These are phyloP conservation scores for Atkinsonella hypoxylon DNA, from an alignment of 2,329 filamentous ascomycete genomes.

Conservation along the genomic window DNA sequence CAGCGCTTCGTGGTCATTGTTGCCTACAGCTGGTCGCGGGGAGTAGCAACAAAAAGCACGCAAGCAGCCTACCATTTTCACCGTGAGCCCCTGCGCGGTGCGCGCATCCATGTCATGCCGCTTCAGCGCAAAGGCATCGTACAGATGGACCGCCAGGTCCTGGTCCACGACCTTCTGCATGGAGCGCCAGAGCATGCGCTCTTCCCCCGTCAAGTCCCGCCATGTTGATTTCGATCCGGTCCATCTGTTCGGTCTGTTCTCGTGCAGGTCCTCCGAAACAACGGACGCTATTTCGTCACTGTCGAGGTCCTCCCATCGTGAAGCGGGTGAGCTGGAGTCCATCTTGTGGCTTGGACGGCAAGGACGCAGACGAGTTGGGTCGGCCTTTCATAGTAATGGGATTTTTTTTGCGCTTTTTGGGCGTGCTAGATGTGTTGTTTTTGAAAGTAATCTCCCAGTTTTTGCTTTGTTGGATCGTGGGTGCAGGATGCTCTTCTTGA, in stretches of 20 bases:
- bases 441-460: too few relatives aligned
- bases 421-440: neutral
- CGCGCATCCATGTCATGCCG: conserved; percentile 15
- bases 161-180: conserved; percentile 50
- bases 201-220: conserved; percentile 47
- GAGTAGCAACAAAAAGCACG: too few relatives aligned
- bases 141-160: conserved; percentile 66
- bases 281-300: conserved; percentile 35
- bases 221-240: conserved; percentile 56
- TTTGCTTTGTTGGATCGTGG: too few relatives aligned
- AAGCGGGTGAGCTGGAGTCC: neutral
- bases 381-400: too few relatives aligned
- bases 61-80: conserved; percentile 19
- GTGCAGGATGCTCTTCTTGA: too few relatives aligned
- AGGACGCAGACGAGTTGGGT: neutral
- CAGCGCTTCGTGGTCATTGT: too few relatives aligned
- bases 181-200: conserved; percentile 50
- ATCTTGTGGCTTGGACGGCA: neutral
- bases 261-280: conserved; percentile 33
- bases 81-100: conserved; percentile 16
- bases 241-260: conserved; percentile 58
- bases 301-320: conserved; percentile 29
- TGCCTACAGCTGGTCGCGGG: too few relatives aligned
- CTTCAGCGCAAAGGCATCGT: conserved; percentile 63
- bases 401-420: neutral